These are phyloP conservation scores for Capsella rubella DNA, from an alignment of 441 rosid genomes.

Conservation along the genomic window DNA sequence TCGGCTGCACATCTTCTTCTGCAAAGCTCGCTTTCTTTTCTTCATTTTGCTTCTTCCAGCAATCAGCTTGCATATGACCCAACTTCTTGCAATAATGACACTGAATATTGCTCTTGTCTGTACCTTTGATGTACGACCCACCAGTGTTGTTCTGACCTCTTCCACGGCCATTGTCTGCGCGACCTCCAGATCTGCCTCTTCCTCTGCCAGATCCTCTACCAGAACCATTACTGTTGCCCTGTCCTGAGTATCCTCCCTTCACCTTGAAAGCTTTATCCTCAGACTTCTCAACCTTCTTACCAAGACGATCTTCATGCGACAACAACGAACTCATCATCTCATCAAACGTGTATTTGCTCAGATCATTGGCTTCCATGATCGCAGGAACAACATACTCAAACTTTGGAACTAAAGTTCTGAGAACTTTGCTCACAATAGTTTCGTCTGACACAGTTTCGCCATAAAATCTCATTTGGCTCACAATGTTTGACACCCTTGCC, in stretches of 20 bases:
- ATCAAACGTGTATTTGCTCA: constrained; percentile 3
- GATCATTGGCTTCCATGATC: constrained; percentile 5
- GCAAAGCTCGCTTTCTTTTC: neutral
- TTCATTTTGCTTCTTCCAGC: constrained; percentile 1
- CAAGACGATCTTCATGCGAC: neutral
- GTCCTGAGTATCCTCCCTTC: neutral
- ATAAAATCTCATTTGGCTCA: neutral
- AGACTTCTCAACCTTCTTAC: neutral
- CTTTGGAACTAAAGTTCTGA: neutral
- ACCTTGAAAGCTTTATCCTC: neutral
- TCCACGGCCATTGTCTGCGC: neutral
- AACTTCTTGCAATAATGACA: neutral
- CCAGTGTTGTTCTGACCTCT: neutral
- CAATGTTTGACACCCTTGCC: neutral
- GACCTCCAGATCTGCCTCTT: neutral
- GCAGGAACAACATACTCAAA: constrained; percentile 18
- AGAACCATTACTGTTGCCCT: neutral
- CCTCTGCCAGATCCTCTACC: neutral
- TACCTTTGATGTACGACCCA: neutral
- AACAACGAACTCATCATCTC: neutral
- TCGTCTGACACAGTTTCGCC: neutral
- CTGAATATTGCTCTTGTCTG: neutral
- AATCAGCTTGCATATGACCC: neutral
- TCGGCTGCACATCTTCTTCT: neutral
- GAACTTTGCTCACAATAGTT: constrained; percentile 5